These are phyloP conservation scores for Claviceps pazoutovae DNA, from an alignment of 2,329 filamentous ascomycete species.

Conservation along the genomic window DNA sequence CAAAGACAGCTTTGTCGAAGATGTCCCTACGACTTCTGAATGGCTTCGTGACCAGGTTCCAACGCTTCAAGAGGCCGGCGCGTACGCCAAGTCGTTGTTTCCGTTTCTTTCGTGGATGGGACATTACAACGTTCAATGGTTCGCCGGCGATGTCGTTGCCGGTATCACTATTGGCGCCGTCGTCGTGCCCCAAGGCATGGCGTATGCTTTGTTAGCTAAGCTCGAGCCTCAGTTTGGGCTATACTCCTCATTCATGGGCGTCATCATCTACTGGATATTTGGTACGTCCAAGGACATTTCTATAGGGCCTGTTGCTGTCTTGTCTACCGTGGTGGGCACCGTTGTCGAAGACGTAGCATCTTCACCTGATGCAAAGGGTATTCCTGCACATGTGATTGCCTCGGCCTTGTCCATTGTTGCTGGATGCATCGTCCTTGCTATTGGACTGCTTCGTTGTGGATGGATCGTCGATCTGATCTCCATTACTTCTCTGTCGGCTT, in stretches of 20 bases:
- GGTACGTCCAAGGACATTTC: constrained; percentile 98
- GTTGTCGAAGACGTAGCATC: constrained; percentile 53
- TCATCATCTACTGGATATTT: constrained; percentile 92
- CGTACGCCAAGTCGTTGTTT: constrained; percentile 62
- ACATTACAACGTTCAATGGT: constrained; percentile 81
- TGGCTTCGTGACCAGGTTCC: constrained; percentile 57
- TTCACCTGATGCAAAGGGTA: constrained; percentile 33
- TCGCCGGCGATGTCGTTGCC: constrained; percentile 77
- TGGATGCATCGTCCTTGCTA: constrained; percentile 61
- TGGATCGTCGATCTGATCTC: constrained; percentile 93
- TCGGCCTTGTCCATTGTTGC: constrained; percentile 65
- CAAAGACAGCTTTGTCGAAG: constrained; percentile 68
- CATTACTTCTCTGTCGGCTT: constrained; percentile 77
- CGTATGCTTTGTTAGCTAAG: constrained; percentile 73
- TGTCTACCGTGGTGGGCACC: constrained; percentile 80
- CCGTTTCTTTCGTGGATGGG: constrained; percentile 83
- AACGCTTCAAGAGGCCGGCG: constrained; percentile 31
- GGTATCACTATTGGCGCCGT: constrained; percentile 46
- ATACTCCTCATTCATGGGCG: constrained; percentile 83
- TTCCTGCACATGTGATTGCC: constrained; percentile 55
- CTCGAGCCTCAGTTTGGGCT: constrained; percentile 74
- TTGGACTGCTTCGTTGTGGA: constrained; percentile 68
- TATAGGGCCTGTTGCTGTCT: constrained; percentile 89
- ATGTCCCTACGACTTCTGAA: constrained; percentile 61
- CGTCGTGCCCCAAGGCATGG: constrained; percentile 95